Evolutionary conservation across 2,329 filamentous ascomycete species (phyloP).

Genomic region (Colletotrichum sidae): DNA sequence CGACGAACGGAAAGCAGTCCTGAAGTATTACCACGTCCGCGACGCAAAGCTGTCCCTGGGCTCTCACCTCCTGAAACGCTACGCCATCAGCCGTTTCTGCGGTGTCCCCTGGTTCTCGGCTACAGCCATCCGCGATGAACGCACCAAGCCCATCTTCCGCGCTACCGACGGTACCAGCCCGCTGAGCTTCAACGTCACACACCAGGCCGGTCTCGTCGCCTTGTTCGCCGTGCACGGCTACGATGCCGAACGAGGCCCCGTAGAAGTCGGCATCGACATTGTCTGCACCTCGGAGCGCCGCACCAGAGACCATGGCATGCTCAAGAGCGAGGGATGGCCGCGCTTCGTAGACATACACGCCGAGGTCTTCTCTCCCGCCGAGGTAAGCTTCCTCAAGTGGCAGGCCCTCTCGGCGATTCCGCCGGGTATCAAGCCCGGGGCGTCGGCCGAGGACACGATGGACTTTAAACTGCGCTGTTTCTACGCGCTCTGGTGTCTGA

Average conservation of each 20-base stretch:
- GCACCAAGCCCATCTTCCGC: conserved; percentile 65
- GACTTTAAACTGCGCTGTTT: conserved; percentile 76
- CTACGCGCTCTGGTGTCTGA: conserved; percentile 82
- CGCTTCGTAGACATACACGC: conserved; percentile 78
- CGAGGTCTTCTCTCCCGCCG: conserved; percentile 74
- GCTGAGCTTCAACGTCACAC: conserved; percentile 79
- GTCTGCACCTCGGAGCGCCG: conserved; percentile 79
- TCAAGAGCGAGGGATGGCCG: conserved; percentile 68
- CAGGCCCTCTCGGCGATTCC: conserved; percentile 46
- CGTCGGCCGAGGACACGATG: conserved; percentile 53
- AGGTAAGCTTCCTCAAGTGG: conserved; percentile 71
- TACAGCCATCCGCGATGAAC: conserved; percentile 65
- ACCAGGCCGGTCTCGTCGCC: conserved; percentile 81
- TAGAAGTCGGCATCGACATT: conserved; percentile 78
- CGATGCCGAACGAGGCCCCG: conserved; percentile 36
- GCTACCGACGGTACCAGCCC: conserved; percentile 60
- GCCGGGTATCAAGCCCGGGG: conserved; percentile 39
- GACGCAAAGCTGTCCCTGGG: conserved; percentile 81
- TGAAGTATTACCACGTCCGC: conserved; percentile 72
- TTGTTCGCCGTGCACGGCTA: conserved; percentile 66
- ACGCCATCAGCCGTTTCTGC: conserved; percentile 70
- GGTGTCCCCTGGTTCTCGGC: conserved; percentile 71
- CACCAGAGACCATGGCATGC: conserved; percentile 69
- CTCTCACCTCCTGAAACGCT: conserved; percentile 80
- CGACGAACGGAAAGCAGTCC: conserved; percentile 67